Evolutionary conservation across 257 asterid genomes (phyloP), one percentile per base, ranked within the genome.

Genomic region (Solanum pinnatisectum): DNA sequence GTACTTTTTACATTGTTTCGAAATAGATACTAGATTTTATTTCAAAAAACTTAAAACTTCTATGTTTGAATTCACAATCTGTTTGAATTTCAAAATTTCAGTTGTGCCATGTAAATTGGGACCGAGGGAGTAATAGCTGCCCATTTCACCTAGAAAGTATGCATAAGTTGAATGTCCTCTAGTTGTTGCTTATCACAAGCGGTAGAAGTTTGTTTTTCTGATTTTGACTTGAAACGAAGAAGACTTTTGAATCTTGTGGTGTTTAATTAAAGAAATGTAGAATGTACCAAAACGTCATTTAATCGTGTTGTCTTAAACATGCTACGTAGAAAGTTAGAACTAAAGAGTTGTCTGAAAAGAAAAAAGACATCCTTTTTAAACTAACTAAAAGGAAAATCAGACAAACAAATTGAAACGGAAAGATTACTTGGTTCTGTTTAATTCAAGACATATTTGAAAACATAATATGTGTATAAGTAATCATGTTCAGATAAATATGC

Each of bases 361-460:
- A 52, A 52, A 52, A 16, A 16, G 23, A 16, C 4, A 52, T 16
- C 0, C 4, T 6, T 52, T 52, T 6, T 52, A 1, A 52, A 16
- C 8, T 1, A 0, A 16, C 63, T 52, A 1, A 6, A 52, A 16
- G 0, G 60, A 52, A 52, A 16, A 9, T 52, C 0, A 5, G 3
- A 0, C 60, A 52, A 52, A 52, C 23, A 52, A 52, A 52, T 52
- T 52, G 60, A 49, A 49, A 52, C 0, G 0, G 1, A 15, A 0
- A 9, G 60, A 52, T 0, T 20, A 35, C 5, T 20, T 74, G 32
- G 2, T 74, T 16, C 5, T 71, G 16, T 73, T 73, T n/a, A 20
- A 36, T 73, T 73, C 14, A 22, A 73, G 18, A 22, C 49, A 36
- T 35, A 35, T 73, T 35, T 72, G 44, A 35, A 1, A 22, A 32